Base-by-base conservation (phyloP, 2,329 filamentous ascomycete genomes). In the Arthrobotrys sphaeroides region DNA sequence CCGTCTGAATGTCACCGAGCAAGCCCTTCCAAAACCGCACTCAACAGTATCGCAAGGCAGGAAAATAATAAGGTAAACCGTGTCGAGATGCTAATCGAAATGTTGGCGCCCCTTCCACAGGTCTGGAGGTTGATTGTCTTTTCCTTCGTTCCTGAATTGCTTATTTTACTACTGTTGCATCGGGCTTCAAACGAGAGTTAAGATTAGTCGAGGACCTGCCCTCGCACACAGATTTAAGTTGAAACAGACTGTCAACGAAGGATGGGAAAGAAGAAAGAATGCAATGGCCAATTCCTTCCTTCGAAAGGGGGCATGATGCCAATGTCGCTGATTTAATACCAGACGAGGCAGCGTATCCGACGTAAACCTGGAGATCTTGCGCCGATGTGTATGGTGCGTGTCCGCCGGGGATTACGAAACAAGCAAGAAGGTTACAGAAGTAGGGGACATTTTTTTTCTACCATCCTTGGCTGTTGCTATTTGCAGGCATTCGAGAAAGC, bases 401-500 rank as follows among this genome's bases (percentile, higher is more conserved):
- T 36, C 18, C 53, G 33, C 36, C 45, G 33, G 61, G 36, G 55
- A 65, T 31, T 49, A 55, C 66, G 57, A 69, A 69, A 69, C 66
- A 47, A 61, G 36, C 31, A 62, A 31, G 31, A 62, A 49, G 45
- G 51, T 55, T 55, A 38, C 31, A 55, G 51, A 55, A 38, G 53
- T 38, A 74, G 62, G 70, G 61, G 62, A 74, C 70, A n/a, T n/a
- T n/a, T n/a, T n/a, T 74, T 74, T 74, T 64, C 31, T 18, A 24
- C 28, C 12, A 67, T 59, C 40, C 64, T 75, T 75, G 42, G 72
- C 47, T 45, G 64, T 66, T 74, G 45, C 72, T 68, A 69, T 75
- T 75, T 57, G n/a, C 64, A 47, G 64, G 64, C 28, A 62, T 55
- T 55, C 20, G 49, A 36, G 40, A 61, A 70, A 62, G 55, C 55